Evolutionary conservation across 139 green algal species (phyloP).

Genomic region (Chlamydomonas sp.): DNA sequence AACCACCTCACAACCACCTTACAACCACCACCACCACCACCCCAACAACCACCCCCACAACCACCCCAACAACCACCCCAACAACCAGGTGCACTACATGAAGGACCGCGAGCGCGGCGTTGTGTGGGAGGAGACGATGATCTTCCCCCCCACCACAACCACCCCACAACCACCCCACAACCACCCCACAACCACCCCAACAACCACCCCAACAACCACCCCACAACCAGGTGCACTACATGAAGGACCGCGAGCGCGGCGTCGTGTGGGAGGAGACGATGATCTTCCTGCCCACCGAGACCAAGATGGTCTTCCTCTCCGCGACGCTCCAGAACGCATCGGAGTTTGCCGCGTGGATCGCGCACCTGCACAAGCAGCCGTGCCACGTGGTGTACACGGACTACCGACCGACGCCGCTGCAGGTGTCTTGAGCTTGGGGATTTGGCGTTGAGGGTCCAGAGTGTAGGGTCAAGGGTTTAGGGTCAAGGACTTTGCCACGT

Average conservation of each 20-base stretch:
- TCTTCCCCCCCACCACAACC: too few species aligned
- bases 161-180: too few species aligned
- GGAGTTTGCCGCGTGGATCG: slow-evolving; percentile 93
- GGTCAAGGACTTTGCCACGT: slow-evolving; percentile 93
- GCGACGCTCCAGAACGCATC: slow-evolving; percentile 90
- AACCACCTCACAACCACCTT: too few species aligned
- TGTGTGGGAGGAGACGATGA: too few species aligned
- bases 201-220: too few species aligned
- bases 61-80: too few species aligned
- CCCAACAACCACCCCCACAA: too few species aligned
- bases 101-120: slow-evolving; percentile 89
- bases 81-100: slow-evolving; percentile 98
- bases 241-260: slow-evolving; percentile 90
- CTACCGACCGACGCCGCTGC: slow-evolving; percentile 88
- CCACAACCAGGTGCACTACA: slow-evolving; percentile 98
- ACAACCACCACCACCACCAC: too few species aligned
- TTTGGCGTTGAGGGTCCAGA: too few species aligned
- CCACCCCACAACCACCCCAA: too few species aligned
- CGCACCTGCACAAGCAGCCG: slow-evolving; percentile 71
- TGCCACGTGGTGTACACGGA: slow-evolving; percentile 97
- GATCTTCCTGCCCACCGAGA: slow-evolving; percentile 79
- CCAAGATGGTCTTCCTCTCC: slow-evolving; percentile 86
- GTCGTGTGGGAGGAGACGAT: slow-evolving; percentile 99
- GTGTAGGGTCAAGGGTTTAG: too few species aligned
- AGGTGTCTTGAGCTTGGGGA: too few species aligned